Evolutionary conservation across 2,329 filamentous ascomycete species (phyloP).

Genomic region (Cordyceps farinosa): DNA sequence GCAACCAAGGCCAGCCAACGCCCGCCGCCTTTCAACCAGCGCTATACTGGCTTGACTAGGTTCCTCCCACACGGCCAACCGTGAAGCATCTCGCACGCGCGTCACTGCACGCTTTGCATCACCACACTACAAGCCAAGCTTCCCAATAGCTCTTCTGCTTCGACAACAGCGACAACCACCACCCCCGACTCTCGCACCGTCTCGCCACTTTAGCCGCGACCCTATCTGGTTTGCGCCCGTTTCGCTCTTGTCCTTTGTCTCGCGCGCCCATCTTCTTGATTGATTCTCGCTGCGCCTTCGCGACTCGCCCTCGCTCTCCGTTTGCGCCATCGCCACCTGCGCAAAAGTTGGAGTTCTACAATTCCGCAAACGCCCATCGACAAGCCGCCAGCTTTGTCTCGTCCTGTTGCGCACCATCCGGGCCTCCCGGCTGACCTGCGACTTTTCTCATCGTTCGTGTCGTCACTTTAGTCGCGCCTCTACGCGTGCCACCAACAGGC

Average conservation of each 20-base stretch:
- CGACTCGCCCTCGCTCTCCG: not conserved
- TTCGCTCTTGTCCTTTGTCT: not conserved
- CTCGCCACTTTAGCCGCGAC: not conserved
- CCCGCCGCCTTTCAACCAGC: conserved; percentile 3
- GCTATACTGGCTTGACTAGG: not conserved
- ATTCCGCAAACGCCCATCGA: not conserved
- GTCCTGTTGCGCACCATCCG: not conserved
- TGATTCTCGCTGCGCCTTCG: conserved; percentile 1
- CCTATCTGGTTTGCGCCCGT: not conserved
- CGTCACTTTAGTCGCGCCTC: conserved; percentile 4
- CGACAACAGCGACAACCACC: not conserved
- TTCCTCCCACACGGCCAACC: conserved; percentile 8
- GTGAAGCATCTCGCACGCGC: conserved; percentile 17
- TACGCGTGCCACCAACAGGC: conserved; percentile 12
- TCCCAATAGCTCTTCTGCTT: not conserved
- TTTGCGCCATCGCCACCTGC: conserved; percentile 5
- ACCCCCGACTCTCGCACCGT: not conserved
- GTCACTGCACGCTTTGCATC: conserved; percentile 16
- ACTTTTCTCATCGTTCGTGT: not conserved
- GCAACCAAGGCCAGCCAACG: conserved; percentile 27
- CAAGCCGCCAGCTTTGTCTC: not conserved
- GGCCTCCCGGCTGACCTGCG: not conserved
- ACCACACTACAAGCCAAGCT: conserved; percentile 12
- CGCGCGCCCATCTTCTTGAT: not conserved
- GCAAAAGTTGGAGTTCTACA: not conserved